Evolutionary conservation across 139 green algal genomes (phyloP).

Genomic region (Auxenochlorella pyrenoidosa): DNA sequence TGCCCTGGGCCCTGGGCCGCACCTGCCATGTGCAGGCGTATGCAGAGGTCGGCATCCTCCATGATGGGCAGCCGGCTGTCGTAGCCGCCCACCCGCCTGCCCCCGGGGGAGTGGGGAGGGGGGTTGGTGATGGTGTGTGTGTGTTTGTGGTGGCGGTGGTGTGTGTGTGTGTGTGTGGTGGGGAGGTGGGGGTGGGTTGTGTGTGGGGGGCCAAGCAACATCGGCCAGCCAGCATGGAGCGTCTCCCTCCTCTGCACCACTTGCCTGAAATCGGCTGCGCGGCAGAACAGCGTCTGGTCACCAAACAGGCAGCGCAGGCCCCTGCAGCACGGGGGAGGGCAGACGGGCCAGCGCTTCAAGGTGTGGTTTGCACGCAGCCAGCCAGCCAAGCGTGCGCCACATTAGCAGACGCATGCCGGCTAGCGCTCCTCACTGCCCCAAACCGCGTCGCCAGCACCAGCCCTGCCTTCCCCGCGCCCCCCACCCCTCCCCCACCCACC

Average conservation of each 20-base stretch:
- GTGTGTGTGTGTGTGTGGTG: background rate
- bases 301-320: conserved; percentile 72
- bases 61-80: conserved; percentile 73
- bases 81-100: conserved; percentile 61
- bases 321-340: conserved; percentile 7
- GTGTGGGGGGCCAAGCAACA: background rate
- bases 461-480: too few relatives aligned
- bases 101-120: too few relatives aligned
- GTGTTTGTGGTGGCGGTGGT: too few relatives aligned
- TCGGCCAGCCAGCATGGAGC: background rate
- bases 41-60: conserved; percentile 84
- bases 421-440: too few relatives aligned
- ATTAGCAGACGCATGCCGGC: too few relatives aligned
- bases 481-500: background rate
- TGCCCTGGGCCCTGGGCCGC: too few relatives aligned
- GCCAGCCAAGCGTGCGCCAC: too few relatives aligned
- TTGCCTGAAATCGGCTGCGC: conserved; percentile 60
- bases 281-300: conserved; percentile 79
- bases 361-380: too few relatives aligned
- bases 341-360: too few relatives aligned
- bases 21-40: conserved; percentile 67
- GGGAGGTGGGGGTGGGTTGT: background rate
- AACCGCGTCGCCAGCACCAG: too few relatives aligned
- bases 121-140: too few relatives aligned
- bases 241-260: too few relatives aligned